These are phyloP conservation scores for Saccharomycopsis crataegensis DNA, from an alignment of 1,139 yeast genomes.

Conservation along the genomic window DNA sequence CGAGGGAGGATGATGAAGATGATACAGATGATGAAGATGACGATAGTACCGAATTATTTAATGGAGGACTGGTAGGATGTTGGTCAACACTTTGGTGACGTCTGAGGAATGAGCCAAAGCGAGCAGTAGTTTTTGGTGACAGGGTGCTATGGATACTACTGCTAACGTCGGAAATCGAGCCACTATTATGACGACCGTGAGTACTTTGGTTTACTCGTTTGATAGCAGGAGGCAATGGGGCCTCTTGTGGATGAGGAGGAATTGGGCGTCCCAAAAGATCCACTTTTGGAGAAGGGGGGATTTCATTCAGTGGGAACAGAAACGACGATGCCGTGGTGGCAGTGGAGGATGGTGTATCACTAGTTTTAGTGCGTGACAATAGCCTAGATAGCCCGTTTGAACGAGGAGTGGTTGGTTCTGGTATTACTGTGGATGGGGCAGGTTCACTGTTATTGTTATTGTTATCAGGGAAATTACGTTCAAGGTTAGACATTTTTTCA, in stretches of 20 bases:
- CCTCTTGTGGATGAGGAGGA: conserved; percentile 40
- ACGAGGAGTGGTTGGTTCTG: not conserved
- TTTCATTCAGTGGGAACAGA: not conserved
- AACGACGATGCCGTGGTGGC: too few relatives aligned
- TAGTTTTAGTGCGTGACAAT: not conserved
- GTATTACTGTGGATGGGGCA: not conserved
- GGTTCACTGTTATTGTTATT: conserved; percentile 5
- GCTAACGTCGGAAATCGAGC: not conserved
- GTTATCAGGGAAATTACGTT: not conserved
- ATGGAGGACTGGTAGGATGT: not conserved
- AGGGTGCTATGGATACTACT: not conserved
- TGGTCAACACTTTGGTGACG: conserved; percentile 2
- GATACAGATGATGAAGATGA: conserved; percentile 19
- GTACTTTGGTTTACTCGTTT: not conserved
- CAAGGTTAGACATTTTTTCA: conserved; percentile 24
- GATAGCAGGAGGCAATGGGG: conserved; percentile 43
- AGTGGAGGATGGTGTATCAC: not conserved
- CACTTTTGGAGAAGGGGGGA: conserved; percentile 16
- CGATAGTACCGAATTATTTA: not conserved
- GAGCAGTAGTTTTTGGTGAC: conserved; percentile 1
- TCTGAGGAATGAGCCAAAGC: conserved; percentile 5
- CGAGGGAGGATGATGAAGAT: conserved; percentile 3
- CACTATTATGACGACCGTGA: not conserved
- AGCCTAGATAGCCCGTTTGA: not conserved
- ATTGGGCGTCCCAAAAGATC: conserved; percentile 36